Evolutionary conservation across 1,284 basidiomycete species (phyloP).

Genomic region (Neolentinus lepideus): DNA sequence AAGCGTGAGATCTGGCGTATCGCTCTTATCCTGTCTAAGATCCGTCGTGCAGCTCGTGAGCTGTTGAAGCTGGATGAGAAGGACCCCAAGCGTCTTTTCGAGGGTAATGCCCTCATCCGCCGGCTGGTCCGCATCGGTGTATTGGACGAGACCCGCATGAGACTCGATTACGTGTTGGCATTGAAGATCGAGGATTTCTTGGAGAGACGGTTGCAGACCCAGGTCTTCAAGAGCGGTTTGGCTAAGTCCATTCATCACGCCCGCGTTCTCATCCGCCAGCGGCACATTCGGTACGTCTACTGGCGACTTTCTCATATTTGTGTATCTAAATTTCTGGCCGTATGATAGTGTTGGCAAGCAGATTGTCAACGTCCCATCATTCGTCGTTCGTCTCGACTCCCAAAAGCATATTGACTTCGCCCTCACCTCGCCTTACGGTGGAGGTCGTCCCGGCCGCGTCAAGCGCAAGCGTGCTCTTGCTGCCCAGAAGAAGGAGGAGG

Average conservation of each 20-base stretch:
- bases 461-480: constrained; percentile 98
- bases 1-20: constrained; percentile 99
- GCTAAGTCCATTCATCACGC: constrained; percentile 99
- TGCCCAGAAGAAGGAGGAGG: constrained; percentile 89
- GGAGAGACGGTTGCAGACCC: constrained; percentile 97
- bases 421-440: constrained; percentile 95
- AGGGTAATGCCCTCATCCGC: constrained; percentile 98
- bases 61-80: constrained; percentile 99
- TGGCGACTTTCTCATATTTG: neutral
- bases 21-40: constrained; percentile 96
- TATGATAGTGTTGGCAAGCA: constrained; percentile 88
- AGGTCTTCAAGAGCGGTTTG: constrained; percentile 98
- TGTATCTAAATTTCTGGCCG: constrained; percentile 3
- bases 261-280: constrained; percentile 94
- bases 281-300: constrained; percentile 81
- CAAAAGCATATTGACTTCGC: constrained; percentile 99
- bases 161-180: constrained; percentile 99
- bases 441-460: constrained; percentile 94
- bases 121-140: constrained; percentile 99
- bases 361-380: constrained; percentile 98
- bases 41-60: constrained; percentile 99
- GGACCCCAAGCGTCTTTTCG: constrained; percentile 99
- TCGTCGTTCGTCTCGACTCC: constrained; percentile 95
- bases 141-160: constrained; percentile 98
- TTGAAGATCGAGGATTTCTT: constrained; percentile 99